Evolutionary conservation across 2,329 filamentous ascomycete genomes (phyloP).

Genomic region (Colletotrichum graminicola): DNA sequence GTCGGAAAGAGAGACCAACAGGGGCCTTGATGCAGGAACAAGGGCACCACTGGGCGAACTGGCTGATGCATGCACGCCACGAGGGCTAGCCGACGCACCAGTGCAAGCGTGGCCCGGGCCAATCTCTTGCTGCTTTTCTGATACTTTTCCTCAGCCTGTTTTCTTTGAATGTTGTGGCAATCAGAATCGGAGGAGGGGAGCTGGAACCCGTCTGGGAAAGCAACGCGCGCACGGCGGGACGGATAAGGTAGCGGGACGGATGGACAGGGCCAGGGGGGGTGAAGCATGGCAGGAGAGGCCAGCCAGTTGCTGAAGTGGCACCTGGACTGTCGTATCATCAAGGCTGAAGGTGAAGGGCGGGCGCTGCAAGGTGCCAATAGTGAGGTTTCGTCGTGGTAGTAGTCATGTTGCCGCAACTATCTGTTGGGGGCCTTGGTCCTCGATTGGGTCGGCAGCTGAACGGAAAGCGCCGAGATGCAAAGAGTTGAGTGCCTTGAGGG

Average conservation of each 20-base stretch:
- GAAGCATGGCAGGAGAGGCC: background rate
- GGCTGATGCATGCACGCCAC: constrained; percentile 38
- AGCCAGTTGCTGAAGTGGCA: constrained; percentile 3
- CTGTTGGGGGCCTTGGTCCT: no score
- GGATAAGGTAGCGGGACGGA: constrained; percentile 21
- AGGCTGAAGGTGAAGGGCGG: constrained; percentile 20
- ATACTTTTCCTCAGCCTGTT: no score
- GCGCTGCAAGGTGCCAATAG: constrained; percentile 36
- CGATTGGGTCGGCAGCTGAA: constrained; percentile 7
- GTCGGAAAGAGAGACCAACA: background rate
- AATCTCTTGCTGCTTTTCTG: constrained; percentile 41
- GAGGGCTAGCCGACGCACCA: constrained; percentile 21
- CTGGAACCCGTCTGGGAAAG: constrained; percentile 25
- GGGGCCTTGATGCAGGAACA: constrained; percentile 41
- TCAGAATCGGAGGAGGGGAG: constrained; percentile 12
- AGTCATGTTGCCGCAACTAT: background rate
- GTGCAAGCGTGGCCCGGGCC: constrained; percentile 21
- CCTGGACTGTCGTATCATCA: constrained; percentile 22
- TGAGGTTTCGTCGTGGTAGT: constrained; percentile 19
- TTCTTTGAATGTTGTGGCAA: constrained; percentile 2
- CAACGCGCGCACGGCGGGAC: constrained; percentile 12
- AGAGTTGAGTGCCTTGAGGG: background rate
- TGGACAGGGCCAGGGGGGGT: constrained; percentile 15
- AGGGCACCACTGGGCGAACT: constrained; percentile 32
- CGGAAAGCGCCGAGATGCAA: constrained; percentile 21